Evolutionary conservation across 78 protist genomes (phyloP).

Genomic region (Mastigamoeba balamuthi): DNA sequence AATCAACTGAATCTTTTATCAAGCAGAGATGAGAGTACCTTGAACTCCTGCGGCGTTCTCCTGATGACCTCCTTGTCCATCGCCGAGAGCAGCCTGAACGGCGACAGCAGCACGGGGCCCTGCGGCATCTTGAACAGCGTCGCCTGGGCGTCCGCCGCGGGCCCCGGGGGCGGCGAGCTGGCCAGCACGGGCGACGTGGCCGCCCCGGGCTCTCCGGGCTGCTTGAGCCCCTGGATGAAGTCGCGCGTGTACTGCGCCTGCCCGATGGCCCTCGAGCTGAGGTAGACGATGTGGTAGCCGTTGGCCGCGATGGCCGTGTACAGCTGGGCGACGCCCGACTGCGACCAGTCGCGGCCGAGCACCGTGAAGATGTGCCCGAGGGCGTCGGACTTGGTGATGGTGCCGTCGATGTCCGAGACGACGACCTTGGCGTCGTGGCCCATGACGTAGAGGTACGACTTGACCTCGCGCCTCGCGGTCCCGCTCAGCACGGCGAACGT

Average conservation of each 20-base stretch:
- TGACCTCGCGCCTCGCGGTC: slow-evolving; percentile 47
- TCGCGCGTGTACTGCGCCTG: slow-evolving; percentile 44
- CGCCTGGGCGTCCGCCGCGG: neutral
- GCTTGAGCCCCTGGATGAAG: slow-evolving; percentile 21
- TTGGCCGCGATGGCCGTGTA: slow-evolving; percentile 64
- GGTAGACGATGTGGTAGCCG: slow-evolving; percentile 80
- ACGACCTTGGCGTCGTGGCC: slow-evolving; percentile 51
- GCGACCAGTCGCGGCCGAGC: slow-evolving; percentile 92
- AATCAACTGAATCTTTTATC: too few relatives aligned
- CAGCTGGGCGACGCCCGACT: slow-evolving; percentile 75
- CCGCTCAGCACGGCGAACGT: slow-evolving; percentile 50
- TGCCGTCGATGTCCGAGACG: slow-evolving; percentile 91
- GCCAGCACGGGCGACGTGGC: neutral
- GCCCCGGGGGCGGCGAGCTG: neutral
- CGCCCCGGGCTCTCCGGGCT: neutral
- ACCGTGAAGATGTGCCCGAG: slow-evolving; percentile 82
- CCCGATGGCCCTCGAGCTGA: slow-evolving; percentile 83
- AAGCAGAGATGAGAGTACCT: too few relatives aligned
- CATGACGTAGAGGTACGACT: slow-evolving; percentile 62
- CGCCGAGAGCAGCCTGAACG: slow-evolving; percentile 73
- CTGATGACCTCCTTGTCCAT: slow-evolving; percentile 67
- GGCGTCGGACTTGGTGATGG: slow-evolving; percentile 86
- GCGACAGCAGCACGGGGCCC: slow-evolving; percentile 91
- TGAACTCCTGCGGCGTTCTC: slow-evolving; percentile 88
- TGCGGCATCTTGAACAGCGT: slow-evolving; percentile 46